Evolutionary conservation across 805 yeast species (phyloP).

Genomic region (Torulaspora delbrueckii): DNA sequence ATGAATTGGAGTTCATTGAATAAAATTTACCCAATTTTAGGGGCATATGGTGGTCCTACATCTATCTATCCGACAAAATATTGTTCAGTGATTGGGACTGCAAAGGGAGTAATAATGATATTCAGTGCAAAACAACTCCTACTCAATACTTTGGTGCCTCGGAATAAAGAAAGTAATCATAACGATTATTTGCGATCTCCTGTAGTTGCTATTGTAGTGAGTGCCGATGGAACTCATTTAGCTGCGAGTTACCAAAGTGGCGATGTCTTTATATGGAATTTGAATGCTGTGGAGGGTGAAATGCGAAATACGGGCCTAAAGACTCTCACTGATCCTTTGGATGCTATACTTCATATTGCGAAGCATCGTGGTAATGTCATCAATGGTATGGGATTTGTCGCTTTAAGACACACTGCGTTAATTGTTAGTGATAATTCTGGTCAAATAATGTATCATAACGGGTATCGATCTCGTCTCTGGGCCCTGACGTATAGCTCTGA

Average conservation of each 20-base stretch:
- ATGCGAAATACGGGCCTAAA: slow-evolving; percentile 17
- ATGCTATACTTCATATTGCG: slow-evolving; percentile 31
- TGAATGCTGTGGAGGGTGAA: slow-evolving; percentile 27
- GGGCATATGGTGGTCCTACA: slow-evolving; percentile 49
- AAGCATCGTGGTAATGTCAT: slow-evolving; percentile 37
- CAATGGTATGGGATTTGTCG: slow-evolving; percentile 44
- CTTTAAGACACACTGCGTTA: slow-evolving; percentile 51
- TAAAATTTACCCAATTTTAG: slow-evolving; percentile 25
- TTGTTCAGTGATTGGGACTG: slow-evolving; percentile 61
- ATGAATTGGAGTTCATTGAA: slow-evolving; percentile 21
- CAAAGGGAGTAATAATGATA: slow-evolving; percentile 56
- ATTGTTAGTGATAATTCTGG: slow-evolving; percentile 55
- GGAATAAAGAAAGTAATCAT: slow-evolving; percentile 2
- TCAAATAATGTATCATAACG: slow-evolving; percentile 58
- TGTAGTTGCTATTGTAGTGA: slow-evolving; percentile 53
- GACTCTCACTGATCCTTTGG: slow-evolving; percentile 9
- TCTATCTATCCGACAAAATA: slow-evolving; percentile 42
- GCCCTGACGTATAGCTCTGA: slow-evolving; percentile 24
- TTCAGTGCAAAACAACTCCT: slow-evolving; percentile 67
- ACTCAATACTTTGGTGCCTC: slow-evolving; percentile 35
- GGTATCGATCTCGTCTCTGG: slow-evolving; percentile 43
- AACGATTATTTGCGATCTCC: slow-evolving; percentile 36
- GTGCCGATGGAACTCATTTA: slow-evolving; percentile 63
- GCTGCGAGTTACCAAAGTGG: slow-evolving; percentile 71
- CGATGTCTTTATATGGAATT: slow-evolving; percentile 62